Evolutionary conservation across 73 alveolate species (phyloP), one percentile per base, ranked within the genome.

Genomic region (Effrenium voratum): DNA sequence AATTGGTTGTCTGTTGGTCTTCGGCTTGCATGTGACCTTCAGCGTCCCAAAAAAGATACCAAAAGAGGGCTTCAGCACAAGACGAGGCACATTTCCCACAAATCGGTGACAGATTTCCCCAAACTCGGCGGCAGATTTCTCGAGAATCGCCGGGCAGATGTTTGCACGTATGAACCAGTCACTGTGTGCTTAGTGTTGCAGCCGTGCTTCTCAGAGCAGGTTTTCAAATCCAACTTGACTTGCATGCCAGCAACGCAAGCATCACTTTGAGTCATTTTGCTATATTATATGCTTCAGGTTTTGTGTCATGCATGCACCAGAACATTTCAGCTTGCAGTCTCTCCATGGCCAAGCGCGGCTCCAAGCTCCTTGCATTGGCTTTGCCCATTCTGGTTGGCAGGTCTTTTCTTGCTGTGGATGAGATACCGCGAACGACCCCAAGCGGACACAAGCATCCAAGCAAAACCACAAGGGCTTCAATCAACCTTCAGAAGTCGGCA

Each of bases 271-370:
- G 43, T 24, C 40, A 32, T 16, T 75, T 75, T 28, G 30, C 43
- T 3, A 79, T 24, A 45, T 44, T 79, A 66, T 45, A 28, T 79
- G 19, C 19, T 8, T 19, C 8, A 12, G 19, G 45, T 36, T 63
- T 63, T 8, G n/a, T 16, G 77, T 63, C 43, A 63, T 63, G 77
- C 77, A 63, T 63, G 26, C 77, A 24, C 26, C 36, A 63, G 22
- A 63, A 8, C 26, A 5, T 8, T 63, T 26, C 40, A 22, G 34
- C 5, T 38, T 30, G 19, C 12, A 32, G 13, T 43, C 26, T 38
- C 40, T 16, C 55, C 92, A 81, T 81, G 92, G 92, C 92, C 46
- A 75, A 81, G 41, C 92, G 92, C 92, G 44, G 92, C 75, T 50
- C 49, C 92, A 81, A 81, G 92, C 73, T 81, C 86, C 41, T 81